Evolutionary conservation across 2,329 filamentous ascomycete species (phyloP).

Genomic region (Dactylellina parvicollis): DNA sequence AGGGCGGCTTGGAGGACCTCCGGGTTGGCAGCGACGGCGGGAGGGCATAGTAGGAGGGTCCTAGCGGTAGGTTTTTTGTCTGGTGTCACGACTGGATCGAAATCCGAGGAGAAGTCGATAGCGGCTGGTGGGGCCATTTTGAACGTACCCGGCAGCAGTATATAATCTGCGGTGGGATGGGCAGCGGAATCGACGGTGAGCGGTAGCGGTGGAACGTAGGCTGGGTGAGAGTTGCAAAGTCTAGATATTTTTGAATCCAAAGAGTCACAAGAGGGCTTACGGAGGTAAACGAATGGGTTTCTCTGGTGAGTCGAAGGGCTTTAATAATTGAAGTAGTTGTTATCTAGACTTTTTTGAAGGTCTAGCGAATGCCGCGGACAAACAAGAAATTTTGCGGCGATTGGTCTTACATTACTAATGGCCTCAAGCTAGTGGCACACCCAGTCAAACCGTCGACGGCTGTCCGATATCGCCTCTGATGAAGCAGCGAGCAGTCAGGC

Average conservation of each 20-base stretch:
- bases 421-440: conserved; percentile 19
- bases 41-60: conserved; percentile 87
- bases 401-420: conserved; percentile 40
- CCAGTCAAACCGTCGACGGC: neutral
- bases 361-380: conserved; percentile 24
- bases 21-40: conserved; percentile 86
- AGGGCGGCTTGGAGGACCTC: conserved; percentile 78
- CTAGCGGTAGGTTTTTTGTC: conserved; percentile 61
- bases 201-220: too few relatives aligned
- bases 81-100: conserved; percentile 58
- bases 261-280: too few relatives aligned
- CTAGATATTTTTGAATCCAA: too few relatives aligned
- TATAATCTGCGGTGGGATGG: neutral
- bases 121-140: conserved; percentile 67
- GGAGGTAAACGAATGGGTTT: neutral
- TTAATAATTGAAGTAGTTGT: neutral
- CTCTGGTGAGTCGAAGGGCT: neutral
- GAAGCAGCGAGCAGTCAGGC: neutral
- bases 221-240: too few relatives aligned
- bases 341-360: neutral
- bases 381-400: conserved; percentile 12
- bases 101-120: conserved; percentile 69
- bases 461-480: conserved; percentile 42
- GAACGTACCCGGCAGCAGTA: neutral
- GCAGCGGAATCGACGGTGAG: neutral